Conservation (phyloP, 2,329 filamentous ascomycete species). For the Neonectria hederae region DNA sequence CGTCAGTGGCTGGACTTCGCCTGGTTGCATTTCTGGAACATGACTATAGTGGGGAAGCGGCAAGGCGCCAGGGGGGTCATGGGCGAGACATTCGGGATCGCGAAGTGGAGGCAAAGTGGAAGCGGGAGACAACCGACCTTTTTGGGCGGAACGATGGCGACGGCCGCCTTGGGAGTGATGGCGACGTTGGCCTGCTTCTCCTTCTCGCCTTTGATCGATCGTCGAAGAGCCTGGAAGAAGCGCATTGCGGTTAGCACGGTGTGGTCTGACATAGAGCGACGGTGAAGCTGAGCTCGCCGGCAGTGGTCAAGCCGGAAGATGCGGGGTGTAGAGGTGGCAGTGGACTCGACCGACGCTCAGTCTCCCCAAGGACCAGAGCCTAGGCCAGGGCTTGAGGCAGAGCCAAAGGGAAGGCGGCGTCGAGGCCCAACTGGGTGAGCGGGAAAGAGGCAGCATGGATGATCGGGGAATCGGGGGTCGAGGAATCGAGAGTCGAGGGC, state of each 20-base stretch:
- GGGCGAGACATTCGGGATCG: conserved; percentile 32
- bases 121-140: conserved; percentile 69
- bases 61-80: conserved; percentile 14
- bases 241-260: conserved; percentile 55
- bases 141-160: conserved; percentile 91
- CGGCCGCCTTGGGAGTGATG: conserved; percentile 84
- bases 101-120: conserved; percentile 22
- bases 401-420: conserved; percentile 8
- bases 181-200: conserved; percentile 74
- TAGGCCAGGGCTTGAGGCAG: neutral
- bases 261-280: conserved; percentile 29
- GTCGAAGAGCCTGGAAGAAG: conserved; percentile 75
- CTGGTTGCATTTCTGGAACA: conserved; percentile 23
- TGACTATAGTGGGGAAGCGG: conserved; percentile 29
- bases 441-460: conserved; percentile 1
- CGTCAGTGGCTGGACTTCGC: conserved; percentile 33
- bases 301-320: conserved; percentile 15
- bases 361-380: neutral
- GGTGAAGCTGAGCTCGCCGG: conserved; percentile 24
- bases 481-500: conserved; percentile 14
- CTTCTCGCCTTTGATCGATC: conserved; percentile 92
- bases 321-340: conserved; percentile 3
- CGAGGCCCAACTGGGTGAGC: conserved; percentile 4
- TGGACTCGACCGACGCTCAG: neutral
- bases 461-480: conserved; percentile 8